phyloP scores from a whole-genome alignment of 2,329 filamentous ascomycete species.

The Talaromyces sp. region DNA sequence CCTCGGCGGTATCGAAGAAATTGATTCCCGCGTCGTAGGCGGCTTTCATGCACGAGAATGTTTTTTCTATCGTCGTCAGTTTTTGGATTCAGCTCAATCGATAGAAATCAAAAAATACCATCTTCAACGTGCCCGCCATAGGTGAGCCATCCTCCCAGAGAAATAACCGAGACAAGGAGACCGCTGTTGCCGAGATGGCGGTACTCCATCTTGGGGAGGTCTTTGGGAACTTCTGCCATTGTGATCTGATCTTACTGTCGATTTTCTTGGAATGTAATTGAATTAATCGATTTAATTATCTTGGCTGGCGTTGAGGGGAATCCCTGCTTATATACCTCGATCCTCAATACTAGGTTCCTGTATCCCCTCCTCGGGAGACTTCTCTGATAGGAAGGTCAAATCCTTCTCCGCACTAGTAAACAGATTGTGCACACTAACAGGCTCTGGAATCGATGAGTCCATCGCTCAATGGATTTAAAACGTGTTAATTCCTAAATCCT shows the following conservation, averaged over 20 bases:
- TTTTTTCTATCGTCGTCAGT: conserved; percentile 25
- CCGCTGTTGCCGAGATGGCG: conserved; percentile 68
- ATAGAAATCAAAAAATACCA: conserved; percentile 40
- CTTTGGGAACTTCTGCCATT: conserved; percentile 28
- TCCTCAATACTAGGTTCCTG: not conserved
- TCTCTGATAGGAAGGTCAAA: conserved; percentile 1
- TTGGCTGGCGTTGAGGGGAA: not conserved
- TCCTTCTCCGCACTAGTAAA: not conserved
- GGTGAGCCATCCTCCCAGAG: conserved; percentile 61
- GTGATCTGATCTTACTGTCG: not conserved
- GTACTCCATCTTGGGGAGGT: conserved; percentile 58
- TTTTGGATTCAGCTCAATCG: not conserved
- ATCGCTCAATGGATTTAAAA: not conserved
- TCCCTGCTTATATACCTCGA: not conserved
- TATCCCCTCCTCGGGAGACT: too few species aligned
- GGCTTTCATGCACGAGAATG: conserved; percentile 47
- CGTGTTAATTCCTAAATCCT: conserved; percentile 2
- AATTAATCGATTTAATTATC: not conserved
- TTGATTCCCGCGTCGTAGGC: conserved; percentile 59
- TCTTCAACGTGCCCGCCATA: conserved; percentile 71
- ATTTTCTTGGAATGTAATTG: not conserved
- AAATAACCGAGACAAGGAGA: conserved; percentile 70
- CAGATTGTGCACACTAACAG: too few species aligned
- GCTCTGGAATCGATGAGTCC: not conserved
- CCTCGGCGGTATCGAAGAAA: conserved; percentile 56